Conservation (phyloP, 2,329 filamentous ascomycete genomes). For the Zalaria obscura region DNA sequence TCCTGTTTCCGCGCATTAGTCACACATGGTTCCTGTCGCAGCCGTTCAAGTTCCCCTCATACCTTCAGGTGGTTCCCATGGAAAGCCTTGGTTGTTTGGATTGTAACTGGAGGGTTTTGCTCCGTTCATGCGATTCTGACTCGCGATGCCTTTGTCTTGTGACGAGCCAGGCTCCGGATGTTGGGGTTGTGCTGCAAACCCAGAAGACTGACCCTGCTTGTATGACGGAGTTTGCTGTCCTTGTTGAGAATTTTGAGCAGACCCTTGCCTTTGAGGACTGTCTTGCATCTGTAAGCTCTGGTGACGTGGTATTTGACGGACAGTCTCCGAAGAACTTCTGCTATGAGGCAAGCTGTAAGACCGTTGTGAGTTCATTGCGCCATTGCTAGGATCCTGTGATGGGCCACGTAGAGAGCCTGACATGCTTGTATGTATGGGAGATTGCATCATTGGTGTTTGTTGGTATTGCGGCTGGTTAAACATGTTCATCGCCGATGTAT, state of each 20-base stretch:
- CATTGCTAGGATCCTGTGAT: constrained; percentile 15
- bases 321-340: constrained; percentile 1
- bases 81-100: constrained; percentile 21
- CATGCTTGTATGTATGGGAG: constrained; percentile 19
- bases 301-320: constrained; percentile 3
- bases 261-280: constrained; percentile 1
- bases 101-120: constrained; percentile 14
- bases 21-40: too few species aligned
- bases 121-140: constrained; percentile 2
- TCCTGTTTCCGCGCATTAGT: constrained; percentile 8
- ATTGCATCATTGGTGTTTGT: constrained; percentile 22
- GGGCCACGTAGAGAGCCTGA: constrained; percentile 17
- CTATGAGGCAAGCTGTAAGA: constrained; percentile 3
- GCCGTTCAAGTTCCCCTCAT: neutral
- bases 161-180: constrained; percentile 13
- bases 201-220: neutral
- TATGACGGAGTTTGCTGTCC: constrained; percentile 1
- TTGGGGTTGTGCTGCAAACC: constrained; percentile 17
- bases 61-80: constrained; percentile 17
- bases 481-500: constrained; percentile 21
- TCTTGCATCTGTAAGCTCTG: constrained; percentile 3
- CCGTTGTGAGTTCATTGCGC: constrained; percentile 10
- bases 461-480: constrained; percentile 24
- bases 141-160: constrained; percentile 16
- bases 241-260: constrained; percentile 2